phyloP scores from a whole-genome alignment of 805 yeast species.

The Candida chilensis region DNA sequence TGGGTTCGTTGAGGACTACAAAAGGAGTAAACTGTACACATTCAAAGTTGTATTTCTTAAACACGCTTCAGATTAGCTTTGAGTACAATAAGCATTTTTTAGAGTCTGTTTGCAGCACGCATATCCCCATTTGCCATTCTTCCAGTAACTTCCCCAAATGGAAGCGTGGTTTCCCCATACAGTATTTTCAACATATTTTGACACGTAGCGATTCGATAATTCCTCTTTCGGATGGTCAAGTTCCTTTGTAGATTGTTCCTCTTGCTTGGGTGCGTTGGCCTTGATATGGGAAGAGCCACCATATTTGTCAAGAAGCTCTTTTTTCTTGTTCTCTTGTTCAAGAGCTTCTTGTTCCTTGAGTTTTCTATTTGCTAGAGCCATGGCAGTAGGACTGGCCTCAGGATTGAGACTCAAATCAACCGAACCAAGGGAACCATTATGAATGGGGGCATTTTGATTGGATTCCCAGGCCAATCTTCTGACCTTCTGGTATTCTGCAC shows the following conservation, averaged over 20 bases:
- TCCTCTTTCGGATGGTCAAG: background rate
- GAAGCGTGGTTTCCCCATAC: slow-evolving; percentile 24
- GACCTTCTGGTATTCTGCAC: slow-evolving; percentile 37
- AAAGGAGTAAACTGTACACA: too few species aligned
- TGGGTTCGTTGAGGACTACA: too few species aligned
- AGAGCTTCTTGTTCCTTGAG: slow-evolving; percentile 15
- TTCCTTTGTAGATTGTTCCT: background rate
- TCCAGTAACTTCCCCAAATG: slow-evolving; percentile 36
- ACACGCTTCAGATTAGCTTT: too few species aligned
- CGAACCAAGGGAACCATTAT: too few species aligned
- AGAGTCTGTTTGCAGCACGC: slow-evolving; percentile 25
- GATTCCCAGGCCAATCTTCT: slow-evolving; percentile 42
- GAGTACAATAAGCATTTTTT: slow-evolving; percentile 18
- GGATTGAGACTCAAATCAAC: slow-evolving; percentile 12
- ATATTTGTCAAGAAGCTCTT: slow-evolving; percentile 23
- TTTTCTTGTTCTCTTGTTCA: slow-evolving; percentile 15
- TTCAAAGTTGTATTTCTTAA: too few species aligned
- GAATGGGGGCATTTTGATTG: slow-evolving; percentile 14
- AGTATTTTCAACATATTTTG: slow-evolving; percentile 3
- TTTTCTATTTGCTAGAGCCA: slow-evolving; percentile 22
- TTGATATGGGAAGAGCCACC: slow-evolving; percentile 16
- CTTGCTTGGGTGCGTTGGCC: background rate
- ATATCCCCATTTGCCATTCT: slow-evolving; percentile 33
- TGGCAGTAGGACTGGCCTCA: slow-evolving; percentile 39
- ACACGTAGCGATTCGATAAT: background rate